Evolutionary conservation across 2,329 filamentous ascomycete genomes (phyloP), one percentile per base, ranked within the genome.

Genomic region (Alternaria novae-zelandiae): DNA sequence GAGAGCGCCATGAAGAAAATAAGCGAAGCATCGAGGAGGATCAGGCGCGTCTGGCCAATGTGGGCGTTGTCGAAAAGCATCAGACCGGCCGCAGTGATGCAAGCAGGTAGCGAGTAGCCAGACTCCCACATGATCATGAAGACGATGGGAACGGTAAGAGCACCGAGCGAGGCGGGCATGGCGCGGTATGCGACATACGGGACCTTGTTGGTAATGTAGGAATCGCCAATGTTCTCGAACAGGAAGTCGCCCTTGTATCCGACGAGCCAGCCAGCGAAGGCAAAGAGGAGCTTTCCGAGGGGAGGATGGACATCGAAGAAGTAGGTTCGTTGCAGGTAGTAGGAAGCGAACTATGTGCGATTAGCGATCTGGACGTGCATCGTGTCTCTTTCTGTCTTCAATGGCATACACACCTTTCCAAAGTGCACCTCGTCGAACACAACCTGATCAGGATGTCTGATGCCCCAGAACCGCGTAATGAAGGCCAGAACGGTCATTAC

Each of bases 41-140:
- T 99, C 77, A 99, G 84, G 30, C 96, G 89, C 23, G 96, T 97
- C 85, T 99, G 96, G 64, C 93, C 95, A 80, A 99, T 93, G 81
- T 99, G 96, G 61, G 95, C 96, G 76, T 99, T 99, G 84, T 99
- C 96, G 74, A 99, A 92, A 46, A 99, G 90, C 68, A 99, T 86
- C 36, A 99, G 85, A 26, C 92, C 89, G 43, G 96, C 89, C 7
- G 96, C 93, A 61, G 97, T 86, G 59, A 98, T 85, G 79, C 93
- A 97, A 61, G 96, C 96, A 11, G 96, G 96, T 45, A 99, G 86
- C 69, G 93, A 97, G 83, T 99, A 99, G 67, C 94, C 96, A 54
- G 96, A 98, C 83, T 99, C 96, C 96, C 96, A 99, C 96, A 99
- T 99, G 81, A 97, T 99, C 79, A 97, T 83, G 82, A 97, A 99